These are phyloP conservation scores for Mediolabrus comicus DNA, from an alignment of 108 stramenopile genomes.

Conservation along the genomic window DNA sequence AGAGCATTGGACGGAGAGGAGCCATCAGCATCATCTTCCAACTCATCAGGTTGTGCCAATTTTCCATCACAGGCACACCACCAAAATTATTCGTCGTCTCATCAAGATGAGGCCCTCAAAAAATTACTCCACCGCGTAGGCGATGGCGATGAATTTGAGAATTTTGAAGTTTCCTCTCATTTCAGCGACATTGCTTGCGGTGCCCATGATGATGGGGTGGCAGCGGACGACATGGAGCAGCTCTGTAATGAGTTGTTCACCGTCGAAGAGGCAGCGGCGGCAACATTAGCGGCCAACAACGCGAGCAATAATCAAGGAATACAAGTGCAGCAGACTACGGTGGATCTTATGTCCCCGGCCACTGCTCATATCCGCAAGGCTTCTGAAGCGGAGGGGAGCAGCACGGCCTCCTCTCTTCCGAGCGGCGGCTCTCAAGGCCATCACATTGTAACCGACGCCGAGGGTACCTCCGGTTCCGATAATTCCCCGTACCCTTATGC, in stretches of 20 bases:
- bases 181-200: neutral
- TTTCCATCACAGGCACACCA: neutral
- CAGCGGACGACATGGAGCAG: neutral
- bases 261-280: neutral
- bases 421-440: neutral
- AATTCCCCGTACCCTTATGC: no score
- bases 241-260: neutral
- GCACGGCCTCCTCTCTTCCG: neutral
- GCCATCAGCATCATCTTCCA: neutral
- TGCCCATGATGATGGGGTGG: neutral
- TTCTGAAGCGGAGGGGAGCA: neutral
- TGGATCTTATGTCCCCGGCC: neutral
- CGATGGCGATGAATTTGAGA: neutral
- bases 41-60: constrained; percentile 1
- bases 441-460: neutral
- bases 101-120: neutral
- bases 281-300: neutral
- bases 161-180: neutral
- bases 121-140: neutral
- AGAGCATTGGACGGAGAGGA: neutral
- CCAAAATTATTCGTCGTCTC: neutral
- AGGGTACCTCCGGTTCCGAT: neutral
- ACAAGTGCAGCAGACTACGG: no score
- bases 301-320: no score
- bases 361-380: neutral